Conservation (phyloP, 805 yeast species). For the Lipomyces kockii region DNA sequence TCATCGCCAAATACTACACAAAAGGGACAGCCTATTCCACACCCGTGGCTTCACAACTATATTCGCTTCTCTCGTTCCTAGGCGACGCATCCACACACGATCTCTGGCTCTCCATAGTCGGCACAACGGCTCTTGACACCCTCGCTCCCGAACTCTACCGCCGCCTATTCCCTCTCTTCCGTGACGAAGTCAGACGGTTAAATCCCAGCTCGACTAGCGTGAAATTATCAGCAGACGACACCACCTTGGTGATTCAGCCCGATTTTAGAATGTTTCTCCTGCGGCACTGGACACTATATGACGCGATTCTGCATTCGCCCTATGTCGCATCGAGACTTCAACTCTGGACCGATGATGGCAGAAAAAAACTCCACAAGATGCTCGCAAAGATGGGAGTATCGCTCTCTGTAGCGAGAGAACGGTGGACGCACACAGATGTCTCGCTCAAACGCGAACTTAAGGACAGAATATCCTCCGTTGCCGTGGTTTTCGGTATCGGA, state of each 20-base stretch:
- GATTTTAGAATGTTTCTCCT: constrained; percentile 86
- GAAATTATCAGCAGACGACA: constrained; percentile 38
- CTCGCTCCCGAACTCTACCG: constrained; percentile 74
- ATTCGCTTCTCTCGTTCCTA: constrained; percentile 75
- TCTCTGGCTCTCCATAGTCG: constrained; percentile 88
- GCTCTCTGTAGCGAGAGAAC: constrained; percentile 82
- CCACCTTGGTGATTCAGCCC: constrained; percentile 65
- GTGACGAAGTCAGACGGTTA: constrained; percentile 81
- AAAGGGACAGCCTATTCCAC: constrained; percentile 80
- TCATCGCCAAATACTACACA: constrained; percentile 74
- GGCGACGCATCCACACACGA: constrained; percentile 75
- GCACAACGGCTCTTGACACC: constrained; percentile 78
- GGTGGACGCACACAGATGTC: constrained; percentile 89
- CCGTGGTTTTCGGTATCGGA: constrained; percentile 78
- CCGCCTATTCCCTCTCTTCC: constrained; percentile 69
- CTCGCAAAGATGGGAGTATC: constrained; percentile 97
- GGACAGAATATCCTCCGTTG: constrained; percentile 66
- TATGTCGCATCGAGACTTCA: constrained; percentile 85
- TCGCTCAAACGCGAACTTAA: constrained; percentile 74
- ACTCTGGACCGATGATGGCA: constrained; percentile 91
- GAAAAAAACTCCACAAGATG: constrained; percentile 81
- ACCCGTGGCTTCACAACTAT: constrained; percentile 77
- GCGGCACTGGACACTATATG: constrained; percentile 92
- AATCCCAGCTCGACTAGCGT: constrained; percentile 46
- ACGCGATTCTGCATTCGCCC: constrained; percentile 87